A percentile compares a stretch with the other conserved stretches of the same genome.
Evolutionary conservation across 768 basidiomycete species (phyloP).

Genomic region (Gymnopilus junonius): DNA sequence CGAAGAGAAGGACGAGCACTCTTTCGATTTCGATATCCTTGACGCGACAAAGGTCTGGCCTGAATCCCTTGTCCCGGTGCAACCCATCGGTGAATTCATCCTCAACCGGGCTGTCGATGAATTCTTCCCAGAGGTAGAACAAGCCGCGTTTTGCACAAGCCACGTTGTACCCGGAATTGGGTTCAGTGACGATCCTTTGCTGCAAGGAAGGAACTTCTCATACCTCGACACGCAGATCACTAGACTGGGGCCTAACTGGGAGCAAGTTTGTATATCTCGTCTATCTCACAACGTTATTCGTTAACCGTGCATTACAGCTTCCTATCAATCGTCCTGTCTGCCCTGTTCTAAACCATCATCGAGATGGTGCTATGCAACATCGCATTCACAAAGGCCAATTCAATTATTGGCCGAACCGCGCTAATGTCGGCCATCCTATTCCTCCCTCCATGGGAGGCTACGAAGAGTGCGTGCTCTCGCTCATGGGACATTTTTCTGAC

Average conservation of each 20-base stretch:
- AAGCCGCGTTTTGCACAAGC: conserved; percentile 85
- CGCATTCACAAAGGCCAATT: conserved; percentile 59
- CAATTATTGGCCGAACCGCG: conserved; percentile 89
- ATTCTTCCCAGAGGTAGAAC: conserved; percentile 88
- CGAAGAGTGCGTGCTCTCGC: conserved; percentile 44
- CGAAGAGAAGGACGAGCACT: conserved; percentile 71
- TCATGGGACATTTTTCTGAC: background rate
- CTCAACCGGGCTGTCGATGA: conserved; percentile 68
- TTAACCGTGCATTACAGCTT: conserved; percentile 41
- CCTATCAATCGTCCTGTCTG: conserved; percentile 86
- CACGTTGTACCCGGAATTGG: conserved; percentile 72
- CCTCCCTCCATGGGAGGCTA: conserved; percentile 59
- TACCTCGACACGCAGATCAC: conserved; percentile 88
- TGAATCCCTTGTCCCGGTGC: conserved; percentile 77
- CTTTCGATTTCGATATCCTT: conserved; percentile 87
- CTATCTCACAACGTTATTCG: background rate
- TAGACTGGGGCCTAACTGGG: conserved; percentile 82
- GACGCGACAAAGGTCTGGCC: conserved; percentile 90
- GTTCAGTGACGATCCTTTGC: conserved; percentile 76
- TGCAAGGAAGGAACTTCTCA: conserved; percentile 87
- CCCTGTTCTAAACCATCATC: conserved; percentile 71
- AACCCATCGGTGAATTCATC: conserved; percentile 77
- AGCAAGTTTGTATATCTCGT: conserved; percentile 47
- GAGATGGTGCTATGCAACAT: conserved; percentile 62
- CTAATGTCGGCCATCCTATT: conserved; percentile 51